Conservation (phyloP, 208 protist species). For the Crithidia sp. region DNA sequence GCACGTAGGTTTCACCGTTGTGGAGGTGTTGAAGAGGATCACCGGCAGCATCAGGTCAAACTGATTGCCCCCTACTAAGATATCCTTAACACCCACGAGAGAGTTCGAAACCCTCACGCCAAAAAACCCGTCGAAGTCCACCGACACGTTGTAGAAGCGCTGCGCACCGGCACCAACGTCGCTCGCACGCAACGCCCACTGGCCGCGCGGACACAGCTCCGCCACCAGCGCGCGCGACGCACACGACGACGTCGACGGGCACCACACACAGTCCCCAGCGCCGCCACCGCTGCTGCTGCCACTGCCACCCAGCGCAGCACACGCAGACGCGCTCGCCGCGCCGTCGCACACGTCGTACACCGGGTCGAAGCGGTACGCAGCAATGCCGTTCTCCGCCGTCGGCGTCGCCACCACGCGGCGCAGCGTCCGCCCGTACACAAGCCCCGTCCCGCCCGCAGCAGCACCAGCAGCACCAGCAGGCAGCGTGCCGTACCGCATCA, state of each 20-base stretch:
- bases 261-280: constrained; percentile 25
- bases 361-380: constrained; percentile 30
- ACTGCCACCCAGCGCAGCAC: neutral
- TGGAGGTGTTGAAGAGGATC: neutral
- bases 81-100: neutral
- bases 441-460: constrained; percentile 9
- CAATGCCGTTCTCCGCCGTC: constrained; percentile 24
- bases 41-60: neutral
- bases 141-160: constrained; percentile 13
- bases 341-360: constrained; percentile 17
- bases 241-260: constrained; percentile 21
- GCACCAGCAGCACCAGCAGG: constrained; percentile 1
- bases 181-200: constrained; percentile 9
- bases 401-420: constrained; percentile 28
- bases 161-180: constrained; percentile 6
- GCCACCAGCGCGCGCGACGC: constrained; percentile 3
- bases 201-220: constrained; percentile 28
- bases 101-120: neutral
- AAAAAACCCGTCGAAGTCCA: neutral
- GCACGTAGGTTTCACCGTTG: neutral
- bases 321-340: constrained; percentile 1
- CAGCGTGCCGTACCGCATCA: constrained; percentile 56
- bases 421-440: constrained; percentile 23
- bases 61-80: too few species aligned
- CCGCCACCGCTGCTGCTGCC: neutral